These are phyloP conservation scores for Cornus suecica DNA, from an alignment of 148 eudicot genomes.

Conservation along the genomic window DNA sequence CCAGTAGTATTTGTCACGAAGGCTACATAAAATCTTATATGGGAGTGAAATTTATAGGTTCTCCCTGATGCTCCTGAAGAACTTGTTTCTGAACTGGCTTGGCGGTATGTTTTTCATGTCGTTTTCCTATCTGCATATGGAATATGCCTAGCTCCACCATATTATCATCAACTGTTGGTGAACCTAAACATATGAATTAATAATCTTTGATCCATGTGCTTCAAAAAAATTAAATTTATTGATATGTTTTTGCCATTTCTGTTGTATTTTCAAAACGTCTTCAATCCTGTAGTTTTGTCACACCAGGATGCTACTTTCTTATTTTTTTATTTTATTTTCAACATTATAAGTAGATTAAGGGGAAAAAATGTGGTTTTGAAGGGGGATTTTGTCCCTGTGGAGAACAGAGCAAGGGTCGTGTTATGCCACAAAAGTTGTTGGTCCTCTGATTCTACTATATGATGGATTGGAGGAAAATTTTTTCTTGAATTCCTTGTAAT, in stretches of 20 bases:
- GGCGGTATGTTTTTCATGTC: conserved; percentile 55
- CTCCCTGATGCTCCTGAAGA: conserved; percentile 95
- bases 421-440: background rate
- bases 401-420: background rate
- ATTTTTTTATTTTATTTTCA: no score
- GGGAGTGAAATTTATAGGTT: conserved; percentile 35
- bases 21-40: conserved; percentile 6
- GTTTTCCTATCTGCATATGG: background rate
- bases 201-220: no score
- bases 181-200: no score
- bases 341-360: background rate
- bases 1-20: background rate
- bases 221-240: no score
- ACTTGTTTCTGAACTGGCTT: conserved; percentile 90
- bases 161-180: no score
- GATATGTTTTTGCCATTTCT: no score
- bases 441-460: background rate
- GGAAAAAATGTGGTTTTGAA: background rate
- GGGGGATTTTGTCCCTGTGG: background rate
- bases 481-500: no score
- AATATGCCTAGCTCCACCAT: no score
- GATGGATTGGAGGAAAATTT: background rate
- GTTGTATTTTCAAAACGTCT: no score
- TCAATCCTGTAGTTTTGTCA: background rate
- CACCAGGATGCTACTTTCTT: no score